phyloP scores from a whole-genome alignment of 441 rosid genomes.

The Erysimum cheiri region DNA sequence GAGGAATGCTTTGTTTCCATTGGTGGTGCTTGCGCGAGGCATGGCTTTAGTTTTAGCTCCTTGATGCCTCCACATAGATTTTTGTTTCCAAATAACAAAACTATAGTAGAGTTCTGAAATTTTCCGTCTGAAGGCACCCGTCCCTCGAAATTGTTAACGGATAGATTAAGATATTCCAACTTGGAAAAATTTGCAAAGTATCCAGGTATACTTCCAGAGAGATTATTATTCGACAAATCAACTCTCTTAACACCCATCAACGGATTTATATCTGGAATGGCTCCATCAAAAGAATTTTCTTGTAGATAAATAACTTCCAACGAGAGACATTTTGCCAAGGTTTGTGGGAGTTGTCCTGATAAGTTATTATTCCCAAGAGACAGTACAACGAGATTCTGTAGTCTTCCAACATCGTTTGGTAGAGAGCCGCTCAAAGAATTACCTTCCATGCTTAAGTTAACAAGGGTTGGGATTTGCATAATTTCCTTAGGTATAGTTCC shows the following conservation, averaged over 20 bases:
- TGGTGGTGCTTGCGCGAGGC: neutral
- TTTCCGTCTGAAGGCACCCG: conserved; percentile 8
- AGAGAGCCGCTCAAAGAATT: neutral
- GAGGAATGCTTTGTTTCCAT: neutral
- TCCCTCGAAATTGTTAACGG: conserved; percentile 6
- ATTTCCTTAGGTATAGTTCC: conserved; percentile 31
- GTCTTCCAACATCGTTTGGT: neutral
- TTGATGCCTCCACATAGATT: conserved; percentile 26
- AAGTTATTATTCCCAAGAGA: neutral
- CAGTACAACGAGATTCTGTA: neutral
- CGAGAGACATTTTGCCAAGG: conserved; percentile 2
- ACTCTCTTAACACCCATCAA: neutral
- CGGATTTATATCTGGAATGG: neutral
- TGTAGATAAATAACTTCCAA: conserved; percentile 12
- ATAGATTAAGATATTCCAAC: conserved; percentile 33
- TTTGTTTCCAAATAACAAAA: conserved; percentile 28
- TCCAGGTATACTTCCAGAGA: neutral
- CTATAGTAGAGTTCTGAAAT: conserved; percentile 4
- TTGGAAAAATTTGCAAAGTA: neutral
- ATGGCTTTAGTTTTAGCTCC: conserved; percentile 9
- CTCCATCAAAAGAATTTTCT: neutral
- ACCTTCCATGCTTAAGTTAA: neutral
- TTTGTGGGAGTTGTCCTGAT: neutral
- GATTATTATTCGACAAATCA: neutral
- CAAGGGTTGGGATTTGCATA: neutral